Percentiles rank a stretch among this genome's conserved stretches.
Conservation (phyloP, 495 filamentous ascomycete species). For the Podospora tetraspora region DNA sequence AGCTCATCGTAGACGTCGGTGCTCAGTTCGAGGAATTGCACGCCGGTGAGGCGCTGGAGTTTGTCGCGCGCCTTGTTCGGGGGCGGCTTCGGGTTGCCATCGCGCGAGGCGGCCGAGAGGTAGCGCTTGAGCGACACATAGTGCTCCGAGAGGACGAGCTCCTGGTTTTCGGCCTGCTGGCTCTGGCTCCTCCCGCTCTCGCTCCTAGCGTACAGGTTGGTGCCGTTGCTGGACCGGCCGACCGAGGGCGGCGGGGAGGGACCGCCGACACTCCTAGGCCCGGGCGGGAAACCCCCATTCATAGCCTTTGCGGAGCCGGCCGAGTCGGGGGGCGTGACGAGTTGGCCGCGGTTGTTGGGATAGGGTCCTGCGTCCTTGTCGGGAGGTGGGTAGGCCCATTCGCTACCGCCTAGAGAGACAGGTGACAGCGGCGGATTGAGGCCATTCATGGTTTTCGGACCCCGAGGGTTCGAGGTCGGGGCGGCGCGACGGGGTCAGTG, state of each 20-base stretch:
- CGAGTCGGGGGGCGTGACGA: constrained; percentile 66
- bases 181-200: constrained; percentile 52
- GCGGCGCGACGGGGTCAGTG: constrained; percentile 8
- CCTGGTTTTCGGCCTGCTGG: constrained; percentile 45
- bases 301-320: constrained; percentile 56
- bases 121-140: constrained; percentile 75
- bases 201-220: constrained; percentile 58
- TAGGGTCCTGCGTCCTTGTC: constrained; percentile 49
- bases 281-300: constrained; percentile 50
- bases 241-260: constrained; percentile 85
- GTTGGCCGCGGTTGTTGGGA: constrained; percentile 54
- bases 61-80: constrained; percentile 91
- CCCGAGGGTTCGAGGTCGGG: constrained; percentile 16
- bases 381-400: constrained; percentile 74
- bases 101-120: constrained; percentile 61
- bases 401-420: constrained; percentile 73
- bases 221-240: constrained; percentile 68
- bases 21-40: constrained; percentile 94
- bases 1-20: constrained; percentile 98
- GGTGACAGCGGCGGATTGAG: constrained; percentile 70
- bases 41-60: constrained; percentile 75
- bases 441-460: constrained; percentile 41
- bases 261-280: constrained; percentile 48
- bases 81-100: constrained; percentile 67
- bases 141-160: constrained; percentile 62